Evolutionary conservation across 768 basidiomycete genomes (phyloP).

Genomic region (Hypholoma fasciculare): DNA sequence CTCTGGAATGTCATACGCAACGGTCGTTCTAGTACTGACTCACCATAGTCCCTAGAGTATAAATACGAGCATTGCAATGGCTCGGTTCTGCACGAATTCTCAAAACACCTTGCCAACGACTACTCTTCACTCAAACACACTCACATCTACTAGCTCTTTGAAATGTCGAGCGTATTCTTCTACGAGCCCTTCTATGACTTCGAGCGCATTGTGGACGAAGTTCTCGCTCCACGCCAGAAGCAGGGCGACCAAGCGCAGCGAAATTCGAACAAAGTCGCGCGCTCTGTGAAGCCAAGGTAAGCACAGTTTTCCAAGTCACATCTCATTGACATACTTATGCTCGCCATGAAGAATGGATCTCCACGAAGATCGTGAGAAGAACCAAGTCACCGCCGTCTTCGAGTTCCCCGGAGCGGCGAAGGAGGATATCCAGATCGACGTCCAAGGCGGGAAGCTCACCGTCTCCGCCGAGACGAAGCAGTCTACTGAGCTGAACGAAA

Average conservation of each 20-base stretch:
- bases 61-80: no score
- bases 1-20: no score
- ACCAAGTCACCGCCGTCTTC: slow-evolving; percentile 57
- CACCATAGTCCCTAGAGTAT: no score
- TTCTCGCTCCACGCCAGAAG: slow-evolving; percentile 21
- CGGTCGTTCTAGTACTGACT: no score
- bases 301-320: background rate
- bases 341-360: slow-evolving; percentile 50
- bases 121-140: background rate
- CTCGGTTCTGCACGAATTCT: no score
- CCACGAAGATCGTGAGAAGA: slow-evolving; percentile 47
- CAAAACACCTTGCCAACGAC: no score
- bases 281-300: slow-evolving; percentile 33
- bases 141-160: background rate
- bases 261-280: slow-evolving; percentile 12
- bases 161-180: slow-evolving; percentile 30
- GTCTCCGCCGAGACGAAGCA: slow-evolving; percentile 50
- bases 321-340: background rate
- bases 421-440: slow-evolving; percentile 53
- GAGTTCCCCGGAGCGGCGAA: slow-evolving; percentile 60
- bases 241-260: slow-evolving; percentile 8
- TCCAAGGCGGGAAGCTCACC: slow-evolving; percentile 50
- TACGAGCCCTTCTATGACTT: slow-evolving; percentile 48
- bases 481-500: slow-evolving; percentile 35
- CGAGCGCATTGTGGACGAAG: slow-evolving; percentile 42